Conservation (phyloP, 2,329 filamentous ascomycete species). For the Colletotrichum echinochloae region DNA sequence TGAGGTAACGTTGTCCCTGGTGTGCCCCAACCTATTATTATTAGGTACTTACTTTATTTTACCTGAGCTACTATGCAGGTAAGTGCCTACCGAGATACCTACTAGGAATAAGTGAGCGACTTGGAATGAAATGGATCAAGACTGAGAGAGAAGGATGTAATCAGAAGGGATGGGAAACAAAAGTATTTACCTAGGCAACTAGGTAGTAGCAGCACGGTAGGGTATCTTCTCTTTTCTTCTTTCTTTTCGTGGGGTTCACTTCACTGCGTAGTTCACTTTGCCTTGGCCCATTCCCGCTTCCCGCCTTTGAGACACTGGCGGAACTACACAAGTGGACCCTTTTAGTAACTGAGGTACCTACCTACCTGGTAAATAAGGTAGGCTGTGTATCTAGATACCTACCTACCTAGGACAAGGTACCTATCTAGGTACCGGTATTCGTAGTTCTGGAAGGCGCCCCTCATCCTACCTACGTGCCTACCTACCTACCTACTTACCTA, state of each 20-base stretch:
- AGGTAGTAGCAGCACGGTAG: too few relatives aligned
- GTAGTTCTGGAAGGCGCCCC: neutral
- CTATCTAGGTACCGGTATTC: too few relatives aligned
- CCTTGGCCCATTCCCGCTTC: neutral
- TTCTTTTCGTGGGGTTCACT: neutral
- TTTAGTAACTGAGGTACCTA: neutral
- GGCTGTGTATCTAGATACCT: neutral
- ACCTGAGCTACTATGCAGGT: neutral
- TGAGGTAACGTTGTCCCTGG: neutral
- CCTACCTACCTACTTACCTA: neutral
- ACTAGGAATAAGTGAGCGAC: neutral
- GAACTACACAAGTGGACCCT: neutral
- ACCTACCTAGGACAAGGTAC: too few relatives aligned
- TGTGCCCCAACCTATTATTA: neutral
- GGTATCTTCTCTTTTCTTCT: neutral
- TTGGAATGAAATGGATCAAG: slow-evolving; percentile 3
- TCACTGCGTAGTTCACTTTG: neutral
- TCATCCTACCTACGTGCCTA: neutral
- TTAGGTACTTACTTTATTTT: too few relatives aligned
- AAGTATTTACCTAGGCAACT: too few relatives aligned
- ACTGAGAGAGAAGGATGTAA: neutral
- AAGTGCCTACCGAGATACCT: too few relatives aligned
- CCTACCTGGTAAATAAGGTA: too few relatives aligned
- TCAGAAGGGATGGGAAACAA: neutral
- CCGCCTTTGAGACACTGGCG: slow-evolving; percentile 1